Conservation (phyloP, 257 asterid species). For the Buddleja alternifolia region DNA sequence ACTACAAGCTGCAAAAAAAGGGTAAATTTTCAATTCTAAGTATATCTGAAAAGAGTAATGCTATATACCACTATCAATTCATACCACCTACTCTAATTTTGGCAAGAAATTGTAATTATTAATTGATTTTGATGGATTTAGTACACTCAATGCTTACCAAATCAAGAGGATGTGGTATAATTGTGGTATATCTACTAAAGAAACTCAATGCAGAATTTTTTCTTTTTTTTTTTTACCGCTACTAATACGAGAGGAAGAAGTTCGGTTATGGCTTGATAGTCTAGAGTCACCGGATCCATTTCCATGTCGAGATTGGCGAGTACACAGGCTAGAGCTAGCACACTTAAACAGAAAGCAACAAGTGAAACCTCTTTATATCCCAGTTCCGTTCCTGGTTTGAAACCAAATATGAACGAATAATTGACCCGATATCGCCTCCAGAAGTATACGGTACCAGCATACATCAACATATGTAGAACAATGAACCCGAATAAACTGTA, state of each 20-base stretch:
- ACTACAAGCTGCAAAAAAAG: conserved; percentile 45
- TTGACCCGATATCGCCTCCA: conserved; percentile 60
- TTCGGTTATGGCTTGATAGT: conserved; percentile 47
- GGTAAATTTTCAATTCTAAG: background rate
- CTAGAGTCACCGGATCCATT: conserved; percentile 55
- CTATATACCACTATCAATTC: too few species aligned
- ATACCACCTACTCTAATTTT: too few species aligned
- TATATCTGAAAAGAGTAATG: background rate
- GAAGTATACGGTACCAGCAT: conserved; percentile 50
- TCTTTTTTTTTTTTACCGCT: conserved; percentile 39
- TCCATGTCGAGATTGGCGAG: conserved; percentile 63
- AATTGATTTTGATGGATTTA: too few species aligned
- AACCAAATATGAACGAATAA: conserved; percentile 55
- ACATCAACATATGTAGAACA: conserved; percentile 56
- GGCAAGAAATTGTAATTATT: too few species aligned
- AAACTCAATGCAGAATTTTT: too few species aligned
- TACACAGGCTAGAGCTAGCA: conserved; percentile 49
- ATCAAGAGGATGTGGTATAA: too few species aligned
- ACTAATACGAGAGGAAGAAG: conserved; percentile 61
- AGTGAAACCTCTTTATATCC: conserved; percentile 53
- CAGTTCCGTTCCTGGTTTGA: conserved; percentile 57
- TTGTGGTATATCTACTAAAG: too few species aligned
- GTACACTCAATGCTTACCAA: too few species aligned
- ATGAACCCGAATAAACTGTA: conserved; percentile 61
- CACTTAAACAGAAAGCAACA: conserved; percentile 41